Base-by-base conservation (phyloP, 2,329 filamentous ascomycete genomes). In the Neonectria sp. region DNA sequence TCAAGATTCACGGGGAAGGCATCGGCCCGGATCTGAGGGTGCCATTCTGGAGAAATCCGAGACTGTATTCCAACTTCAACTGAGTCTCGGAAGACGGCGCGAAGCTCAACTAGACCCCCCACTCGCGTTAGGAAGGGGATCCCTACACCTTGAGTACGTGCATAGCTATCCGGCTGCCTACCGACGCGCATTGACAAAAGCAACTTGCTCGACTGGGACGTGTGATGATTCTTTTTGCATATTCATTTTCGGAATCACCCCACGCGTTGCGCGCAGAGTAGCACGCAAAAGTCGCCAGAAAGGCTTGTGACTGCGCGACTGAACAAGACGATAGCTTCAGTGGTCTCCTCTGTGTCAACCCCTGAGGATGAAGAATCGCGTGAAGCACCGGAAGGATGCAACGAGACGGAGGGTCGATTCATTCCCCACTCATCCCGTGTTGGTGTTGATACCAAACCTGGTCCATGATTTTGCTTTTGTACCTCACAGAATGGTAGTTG, bases 111-210 rank as follows among this genome's bases (percentile, higher is more conserved):
- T 49, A 45, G 43, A 37, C 27, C 55, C 64, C 67, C 65, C 61
- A 67, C 64, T 59, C 66, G 24, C 24, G 35, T 57, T 63, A 60
- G 69, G 64, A 55, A 59, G 63, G 62, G 43, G 60, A 68, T 67
- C 69, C 72, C 59, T 70, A 73, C 70, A 60, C 46, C 60, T 46
- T 69, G 53, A 46, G 48, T 58, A 58, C 48, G 58, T 60, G 62
- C 60, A 58, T 58, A 25, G 62, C 57, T 65, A 58, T 59, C 60
- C 49, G 59, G 51, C 63, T 59, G 53, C 65, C 64, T 48, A 55
- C 64, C 55, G 59, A 40, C 17, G 55, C 65, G 67, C 69, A 66
- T 60, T 56, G 68, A 70, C 61, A 48, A 24, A 62, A 67, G 53
- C 27, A 49, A 63, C 59, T 40, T 51, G 29, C 57, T 56, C 46